phyloP scores from a whole-genome alignment of 2,329 filamentous ascomycete species.

The Emergomyces pasteurianus region DNA sequence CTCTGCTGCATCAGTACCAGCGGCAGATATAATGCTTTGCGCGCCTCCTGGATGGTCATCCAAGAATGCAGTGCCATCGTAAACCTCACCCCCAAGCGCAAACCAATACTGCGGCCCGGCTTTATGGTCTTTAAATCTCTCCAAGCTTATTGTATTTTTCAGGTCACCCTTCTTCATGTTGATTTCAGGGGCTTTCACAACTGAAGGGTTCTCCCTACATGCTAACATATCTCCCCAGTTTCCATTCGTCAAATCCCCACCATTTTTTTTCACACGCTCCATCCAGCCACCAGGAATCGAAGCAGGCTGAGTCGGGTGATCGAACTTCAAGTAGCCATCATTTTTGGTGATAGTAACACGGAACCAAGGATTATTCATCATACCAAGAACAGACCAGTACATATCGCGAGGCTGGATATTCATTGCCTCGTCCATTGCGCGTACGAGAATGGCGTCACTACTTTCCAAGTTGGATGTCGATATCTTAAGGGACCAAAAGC shows the following conservation, averaged over 20 bases:
- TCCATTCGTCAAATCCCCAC: conserved; percentile 68
- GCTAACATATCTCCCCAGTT: conserved; percentile 67
- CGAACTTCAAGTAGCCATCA: conserved; percentile 55
- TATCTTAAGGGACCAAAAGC: conserved; percentile 72
- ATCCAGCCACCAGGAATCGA: conserved; percentile 79
- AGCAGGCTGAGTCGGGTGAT: conserved; percentile 77
- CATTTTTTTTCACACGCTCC: conserved; percentile 74
- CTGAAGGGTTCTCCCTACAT: conserved; percentile 33
- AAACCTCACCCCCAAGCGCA: conserved; percentile 76
- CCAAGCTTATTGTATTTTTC: conserved; percentile 51
- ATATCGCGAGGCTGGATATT: conserved; percentile 80
- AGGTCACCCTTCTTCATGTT: conserved; percentile 63
- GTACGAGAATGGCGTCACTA: conserved; percentile 63
- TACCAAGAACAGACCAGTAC: conserved; percentile 90
- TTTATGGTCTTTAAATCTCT: conserved; percentile 60
- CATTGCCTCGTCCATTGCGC: conserved; percentile 84
- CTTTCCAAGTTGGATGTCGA: conserved; percentile 47
- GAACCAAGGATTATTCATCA: conserved; percentile 99
- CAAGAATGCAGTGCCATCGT: conserved; percentile 71
- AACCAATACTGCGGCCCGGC: conserved; percentile 66
- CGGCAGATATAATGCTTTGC: conserved; percentile 68
- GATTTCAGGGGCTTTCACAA: conserved; percentile 51
- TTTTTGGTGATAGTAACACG: conserved; percentile 65
- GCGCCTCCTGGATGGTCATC: conserved; percentile 77
- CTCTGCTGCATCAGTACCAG: conserved; percentile 71